Percentiles rank a stretch among this genome's conserved stretches.
These are phyloP conservation scores for Yarrowia sp. DNA, from an alignment of 805 yeast genomes.

Conservation along the genomic window DNA sequence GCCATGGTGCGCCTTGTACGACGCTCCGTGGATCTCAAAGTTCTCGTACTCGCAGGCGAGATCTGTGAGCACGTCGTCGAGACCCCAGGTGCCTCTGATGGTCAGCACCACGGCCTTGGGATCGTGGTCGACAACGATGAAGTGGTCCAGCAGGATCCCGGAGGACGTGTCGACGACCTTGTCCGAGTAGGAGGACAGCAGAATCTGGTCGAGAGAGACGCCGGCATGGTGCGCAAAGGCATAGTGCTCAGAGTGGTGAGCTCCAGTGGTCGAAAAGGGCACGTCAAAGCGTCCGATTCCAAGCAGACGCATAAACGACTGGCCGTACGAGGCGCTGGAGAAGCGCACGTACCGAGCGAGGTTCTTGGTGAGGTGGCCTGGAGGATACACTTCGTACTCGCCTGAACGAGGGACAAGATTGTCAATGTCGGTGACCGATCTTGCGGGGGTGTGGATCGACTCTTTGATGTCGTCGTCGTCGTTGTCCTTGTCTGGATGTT, in stretches of 20 bases:
- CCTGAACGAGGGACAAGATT: conserved; percentile 1
- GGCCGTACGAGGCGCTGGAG: conserved; percentile 41
- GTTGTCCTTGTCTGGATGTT: not conserved
- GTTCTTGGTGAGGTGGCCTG: conserved; percentile 35
- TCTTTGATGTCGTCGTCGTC: conserved; percentile 22
- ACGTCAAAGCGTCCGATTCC: conserved; percentile 35
- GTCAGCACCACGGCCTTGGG: conserved; percentile 39
- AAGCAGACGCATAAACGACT: conserved; percentile 38
- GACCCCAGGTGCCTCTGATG: conserved; percentile 39
- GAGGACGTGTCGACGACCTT: conserved; percentile 32
- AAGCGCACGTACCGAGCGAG: conserved; percentile 38
- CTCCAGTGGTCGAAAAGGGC: conserved; percentile 31
- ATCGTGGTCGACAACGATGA: conserved; percentile 38
- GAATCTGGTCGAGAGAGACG: conserved; percentile 35
- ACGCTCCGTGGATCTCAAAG: conserved; percentile 36
- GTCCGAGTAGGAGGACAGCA: conserved; percentile 38
- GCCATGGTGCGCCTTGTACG: conserved; percentile 38
- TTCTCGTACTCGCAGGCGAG: conserved; percentile 38
- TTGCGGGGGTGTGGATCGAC: not conserved
- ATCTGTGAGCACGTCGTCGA: conserved; percentile 39
- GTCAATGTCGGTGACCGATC: not conserved
- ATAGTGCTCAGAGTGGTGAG: conserved; percentile 38
- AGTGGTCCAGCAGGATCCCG: conserved; percentile 39
- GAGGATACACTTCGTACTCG: conserved; percentile 33
- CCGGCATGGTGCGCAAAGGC: conserved; percentile 39